Base-by-base conservation (phyloP, 331 rosid genomes). In the Malus hybrid region DNA sequence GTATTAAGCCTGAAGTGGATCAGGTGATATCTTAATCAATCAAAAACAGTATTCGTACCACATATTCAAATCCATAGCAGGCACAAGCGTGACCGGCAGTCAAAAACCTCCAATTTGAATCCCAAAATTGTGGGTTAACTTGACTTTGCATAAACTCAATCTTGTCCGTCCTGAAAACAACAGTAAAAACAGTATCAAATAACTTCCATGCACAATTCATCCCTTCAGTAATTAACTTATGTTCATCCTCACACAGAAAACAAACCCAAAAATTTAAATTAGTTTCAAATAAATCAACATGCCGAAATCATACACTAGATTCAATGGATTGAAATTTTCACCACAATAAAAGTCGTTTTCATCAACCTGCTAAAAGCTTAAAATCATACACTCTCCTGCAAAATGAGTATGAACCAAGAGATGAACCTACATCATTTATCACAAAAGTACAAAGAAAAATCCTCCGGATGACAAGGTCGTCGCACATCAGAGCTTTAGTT, bases 111-210 rank as follows among this genome's bases (percentile, higher is more conserved):
- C 18, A 66, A 57, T 69, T 55, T 44, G 42, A 34, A 62, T 42
- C 68, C 34, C 55, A 29, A 39, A 52, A 63, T 58, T 46, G 73
- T 36, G 56, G 60, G 30, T 65, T 30, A 42, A 34, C 82, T 64
- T 53, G 66, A 63, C 22, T 53, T 36, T 28, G 69, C 81, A 64
- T 32, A 52, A 67, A 66, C 69, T 78, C 74, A 74, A 75, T 78
- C 82, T 46, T 78, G 68, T 58, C 63, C 63, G 7, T 75, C 83
- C 86, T 82, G 83, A 32, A 71, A 75, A 63, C 10, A 69, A 70
- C 32, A 63, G 53, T 15, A 50, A 32, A 75, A 48, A 52, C 11
- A 55, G 13, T 34, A 76, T 57, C 65, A 30, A 76, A 71, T 55
- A 68, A 22, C 58, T 65, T 29, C 64, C 71, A 16, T 66, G 26